These are phyloP conservation scores for Monilinia aucupariae DNA, from an alignment of 2,329 filamentous ascomycete species.

Conservation along the genomic window DNA sequence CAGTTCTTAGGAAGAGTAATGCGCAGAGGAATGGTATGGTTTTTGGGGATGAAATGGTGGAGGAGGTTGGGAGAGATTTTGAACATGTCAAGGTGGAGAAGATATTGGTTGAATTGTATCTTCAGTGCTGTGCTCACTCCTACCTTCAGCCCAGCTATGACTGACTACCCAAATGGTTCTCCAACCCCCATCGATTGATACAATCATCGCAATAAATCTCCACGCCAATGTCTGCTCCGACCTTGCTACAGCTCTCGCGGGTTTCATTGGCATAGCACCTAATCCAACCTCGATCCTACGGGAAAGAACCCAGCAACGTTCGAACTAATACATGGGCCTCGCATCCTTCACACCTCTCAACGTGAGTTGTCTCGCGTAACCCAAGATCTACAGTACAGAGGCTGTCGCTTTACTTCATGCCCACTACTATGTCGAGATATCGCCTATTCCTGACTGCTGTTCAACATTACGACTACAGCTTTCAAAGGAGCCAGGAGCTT, in stretches of 20 bases:
- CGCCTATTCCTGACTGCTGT: too few species aligned
- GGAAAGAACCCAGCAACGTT: conserved; percentile 53
- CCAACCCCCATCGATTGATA: conserved; percentile 53
- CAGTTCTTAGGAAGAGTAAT: conserved; percentile 61
- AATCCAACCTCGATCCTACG: conserved; percentile 60
- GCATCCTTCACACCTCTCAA: too few species aligned
- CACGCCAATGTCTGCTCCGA: conserved; percentile 65
- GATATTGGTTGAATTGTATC: conserved; percentile 24
- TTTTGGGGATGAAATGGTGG: conserved; percentile 60
- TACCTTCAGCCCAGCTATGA: conserved; percentile 31
- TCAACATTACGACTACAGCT: too few species aligned
- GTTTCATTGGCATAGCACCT: conserved; percentile 67
- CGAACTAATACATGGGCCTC: conserved; percentile 57
- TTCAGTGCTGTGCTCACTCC: not conserved
- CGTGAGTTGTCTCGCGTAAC: too few species aligned
- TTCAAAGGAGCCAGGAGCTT: too few species aligned
- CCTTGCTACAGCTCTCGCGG: conserved; percentile 63
- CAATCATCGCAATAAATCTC: conserved; percentile 58
- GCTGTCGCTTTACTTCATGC: too few species aligned
- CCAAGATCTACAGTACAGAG: too few species aligned
- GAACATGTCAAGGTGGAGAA: conserved; percentile 53
- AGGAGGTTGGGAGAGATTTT: conserved; percentile 57
- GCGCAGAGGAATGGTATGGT: conserved; percentile 63
- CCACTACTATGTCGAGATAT: too few species aligned
- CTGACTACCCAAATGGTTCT: conserved; percentile 50